Conservation (phyloP, 495 filamentous ascomycete genomes). For the Poronia punctata region DNA sequence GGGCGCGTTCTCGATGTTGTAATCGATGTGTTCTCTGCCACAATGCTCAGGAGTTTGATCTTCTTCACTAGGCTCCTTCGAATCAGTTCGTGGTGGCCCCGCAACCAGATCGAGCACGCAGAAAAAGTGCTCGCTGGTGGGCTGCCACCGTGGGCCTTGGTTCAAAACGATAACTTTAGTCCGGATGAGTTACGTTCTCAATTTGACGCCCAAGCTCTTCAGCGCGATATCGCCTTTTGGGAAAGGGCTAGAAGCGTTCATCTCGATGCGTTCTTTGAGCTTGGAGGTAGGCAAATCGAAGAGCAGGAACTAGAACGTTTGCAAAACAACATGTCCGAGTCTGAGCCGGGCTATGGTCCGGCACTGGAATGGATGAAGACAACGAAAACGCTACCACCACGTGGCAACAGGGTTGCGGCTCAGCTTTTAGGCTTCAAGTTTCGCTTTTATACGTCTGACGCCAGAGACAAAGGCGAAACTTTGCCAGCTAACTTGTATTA, state of each 20-base stretch:
- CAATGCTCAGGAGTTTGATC: slow-evolving; percentile 73
- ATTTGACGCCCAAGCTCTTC: slow-evolving; percentile 41
- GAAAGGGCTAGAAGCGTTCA: slow-evolving; percentile 65
- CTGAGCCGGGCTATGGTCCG: slow-evolving; percentile 25
- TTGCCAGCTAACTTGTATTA: slow-evolving; percentile 88
- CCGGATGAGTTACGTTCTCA: slow-evolving; percentile 22
- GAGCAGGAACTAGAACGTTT: slow-evolving; percentile 41
- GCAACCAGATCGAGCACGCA: slow-evolving; percentile 38
- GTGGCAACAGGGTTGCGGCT: slow-evolving; percentile 83
- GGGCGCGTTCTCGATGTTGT: slow-evolving; percentile 90
- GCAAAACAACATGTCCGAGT: slow-evolving; percentile 33
- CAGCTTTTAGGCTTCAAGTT: slow-evolving; percentile 97
- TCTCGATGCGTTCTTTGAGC: slow-evolving; percentile 80
- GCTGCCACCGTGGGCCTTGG: slow-evolving; percentile 76
- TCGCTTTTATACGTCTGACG: slow-evolving; percentile 77
- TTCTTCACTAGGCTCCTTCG: slow-evolving; percentile 92
- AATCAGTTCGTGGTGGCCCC: slow-evolving; percentile 95
- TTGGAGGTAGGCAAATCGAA: slow-evolving; percentile 54
- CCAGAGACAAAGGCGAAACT: slow-evolving; percentile 55
- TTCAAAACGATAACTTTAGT: slow-evolving; percentile 61
- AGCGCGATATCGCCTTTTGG: slow-evolving; percentile 78
- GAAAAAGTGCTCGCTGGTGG: slow-evolving; percentile 38
- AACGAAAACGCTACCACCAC: slow-evolving; percentile 73
- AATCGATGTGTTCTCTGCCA: slow-evolving; percentile 78
- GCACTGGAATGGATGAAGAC: slow-evolving; percentile 63